Evolutionary conservation across 2,329 filamentous ascomycete species (phyloP), one percentile per base, ranked within the genome.

Genomic region (Tolypocladium amazonense): DNA sequence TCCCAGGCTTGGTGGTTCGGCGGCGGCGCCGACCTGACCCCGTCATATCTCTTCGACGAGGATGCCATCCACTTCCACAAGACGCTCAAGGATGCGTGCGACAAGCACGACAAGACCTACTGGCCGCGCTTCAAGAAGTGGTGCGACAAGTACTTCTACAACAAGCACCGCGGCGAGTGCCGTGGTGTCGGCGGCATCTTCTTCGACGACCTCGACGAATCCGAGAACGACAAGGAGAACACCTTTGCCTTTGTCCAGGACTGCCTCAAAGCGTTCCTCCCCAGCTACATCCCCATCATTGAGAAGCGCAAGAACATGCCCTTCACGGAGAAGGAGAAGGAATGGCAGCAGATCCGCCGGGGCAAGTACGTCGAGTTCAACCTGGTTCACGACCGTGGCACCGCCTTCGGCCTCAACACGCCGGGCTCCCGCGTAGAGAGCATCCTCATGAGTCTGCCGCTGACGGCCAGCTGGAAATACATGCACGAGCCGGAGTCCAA

Each of bases 281-380:
- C 94, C 1, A 88, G 88, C 0, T 99, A 97, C 70, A 68, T 97
- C 1, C 93, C 94, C 35, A 96, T 99, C 65, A 81, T 99, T 61
- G 83, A 92, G 70, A 87, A 82, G 72, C 81, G 94, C 66, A 97
- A 96, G 79, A 89, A 96, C 68, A 92, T 97, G 91, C 86, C 90
- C 0, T 99, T 86, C 69, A 92, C 86, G 0, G 87, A 88, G 56
- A 81, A 87, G 66, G 89, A 97, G 77, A 97, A 96, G 79, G 85
- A 90, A 65, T 99, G 94, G 94, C 94, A 99, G 77, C 94, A 97
- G 78, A 81, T 99, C 63, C 84, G 94, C 56, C 81, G 94, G 65
- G 94, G 94, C n/a, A 83, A 92, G 68, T 99, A 99, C 72, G 94
- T 99, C 63, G 94, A 99, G 76, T 99, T 99, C 76, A 99, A 99